Evolutionary conservation across 2,329 filamentous ascomycete species (phyloP).

Genomic region (Sclerotinia borealis): DNA sequence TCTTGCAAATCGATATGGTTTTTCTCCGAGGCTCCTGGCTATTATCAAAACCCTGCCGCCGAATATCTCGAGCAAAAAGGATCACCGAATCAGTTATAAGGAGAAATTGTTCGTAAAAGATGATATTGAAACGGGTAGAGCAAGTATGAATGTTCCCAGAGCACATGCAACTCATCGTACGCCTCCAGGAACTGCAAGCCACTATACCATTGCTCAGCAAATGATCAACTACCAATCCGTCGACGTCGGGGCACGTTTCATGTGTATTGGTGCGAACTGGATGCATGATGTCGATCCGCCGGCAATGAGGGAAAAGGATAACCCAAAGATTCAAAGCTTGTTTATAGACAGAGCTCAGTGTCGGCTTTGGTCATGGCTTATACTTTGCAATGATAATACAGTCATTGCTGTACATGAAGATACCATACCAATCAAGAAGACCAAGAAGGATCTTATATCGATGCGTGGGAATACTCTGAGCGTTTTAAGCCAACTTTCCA

Average conservation of each 20-base stretch:
- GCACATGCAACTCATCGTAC: neutral
- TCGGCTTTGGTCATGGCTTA: constrained; percentile 65
- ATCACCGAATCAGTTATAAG: constrained; percentile 15
- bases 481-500: constrained; percentile 56
- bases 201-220: constrained; percentile 53
- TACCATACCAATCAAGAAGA: constrained; percentile 33
- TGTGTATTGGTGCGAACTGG: constrained; percentile 68
- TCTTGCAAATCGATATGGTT: constrained; percentile 58
- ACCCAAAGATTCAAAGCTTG: constrained; percentile 30
- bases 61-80: constrained; percentile 16
- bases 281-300: constrained; percentile 39
- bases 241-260: constrained; percentile 59
- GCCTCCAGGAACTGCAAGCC: constrained; percentile 23
- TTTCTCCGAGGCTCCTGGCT: constrained; percentile 59
- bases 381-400: constrained; percentile 62
- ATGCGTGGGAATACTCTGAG: constrained; percentile 52
- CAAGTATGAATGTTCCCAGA: constrained; percentile 14
- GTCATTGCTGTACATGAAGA: constrained; percentile 65
- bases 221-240: constrained; percentile 73
- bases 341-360: constrained; percentile 34
- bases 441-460: constrained; percentile 23
- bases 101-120: constrained; percentile 17
- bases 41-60: constrained; percentile 55
- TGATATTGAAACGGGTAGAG: constrained; percentile 23
- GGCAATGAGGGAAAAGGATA: constrained; percentile 17